Evolutionary conservation across 805 yeast genomes (phyloP), one percentile per base, ranked within the genome.

Genomic region (Komagataella pseudopastoris): DNA sequence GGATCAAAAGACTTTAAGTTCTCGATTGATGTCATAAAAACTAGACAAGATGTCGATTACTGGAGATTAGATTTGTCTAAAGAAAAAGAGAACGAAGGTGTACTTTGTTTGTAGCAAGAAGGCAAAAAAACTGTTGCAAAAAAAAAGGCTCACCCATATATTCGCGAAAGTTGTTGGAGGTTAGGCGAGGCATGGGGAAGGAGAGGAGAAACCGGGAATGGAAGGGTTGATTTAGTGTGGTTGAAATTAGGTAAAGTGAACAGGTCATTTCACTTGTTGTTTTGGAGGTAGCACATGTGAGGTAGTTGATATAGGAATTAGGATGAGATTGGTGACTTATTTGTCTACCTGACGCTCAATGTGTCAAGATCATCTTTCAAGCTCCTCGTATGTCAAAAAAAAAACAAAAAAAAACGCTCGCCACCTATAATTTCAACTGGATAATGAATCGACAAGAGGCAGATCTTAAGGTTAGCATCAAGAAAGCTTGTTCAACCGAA

Each of bases 1-100:
- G 99, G 99, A 75, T 91, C 82, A 75, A 85, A 83, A 54, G 88
- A 79, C 72, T 80, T 84, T 67, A 85, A 75, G 77, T 85, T 85
- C 78, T 91, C 95, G 80, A 91, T 87, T 74, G 96, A 88, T 75
- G 90, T 78, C 88, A 82, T 82, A 78, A 55, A 70, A 67, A 51
- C 14, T 30, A 10, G 39, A 8, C 39, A 30, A 6, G 39, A 30
- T 30, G 39, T 30, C 39, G 14, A 30, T 30, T 5, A 30, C 14
- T 14, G 8, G 39, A 30, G 39, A 30, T 10, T 14, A 30, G 14
- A 30, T 30, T 10, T 30, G 39, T 30, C 39, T 14, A 6, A 8
- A 30, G 14, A 30, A 30, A 30, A 30, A 30, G 39, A 30, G 39
- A 30, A 30, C 14, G n/a, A 30, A 10, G 39, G 10, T 10, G 12